Conservation (phyloP, 805 yeast genomes). For the Yamadazyma phyllophila region DNA sequence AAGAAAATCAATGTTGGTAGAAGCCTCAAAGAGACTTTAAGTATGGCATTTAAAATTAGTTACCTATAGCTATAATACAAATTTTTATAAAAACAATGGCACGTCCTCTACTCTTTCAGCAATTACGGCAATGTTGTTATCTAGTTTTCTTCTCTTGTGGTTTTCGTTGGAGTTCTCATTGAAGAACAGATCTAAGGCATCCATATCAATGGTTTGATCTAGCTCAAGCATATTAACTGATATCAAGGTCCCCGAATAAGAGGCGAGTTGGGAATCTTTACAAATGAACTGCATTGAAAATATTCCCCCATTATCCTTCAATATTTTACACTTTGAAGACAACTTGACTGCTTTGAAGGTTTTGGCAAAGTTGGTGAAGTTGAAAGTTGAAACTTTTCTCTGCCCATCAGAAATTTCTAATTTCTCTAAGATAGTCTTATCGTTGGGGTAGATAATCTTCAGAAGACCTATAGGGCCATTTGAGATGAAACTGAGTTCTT, state of each 20-base stretch:
- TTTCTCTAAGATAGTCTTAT: constrained; percentile 59
- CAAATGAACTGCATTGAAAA: constrained; percentile 39
- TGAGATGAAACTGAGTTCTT: constrained; percentile 57
- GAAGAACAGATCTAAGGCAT: constrained; percentile 8
- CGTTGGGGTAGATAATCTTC: constrained; percentile 64
- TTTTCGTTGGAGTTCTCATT: constrained; percentile 1
- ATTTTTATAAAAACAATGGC: constrained; percentile 14
- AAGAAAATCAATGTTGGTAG: constrained; percentile 28
- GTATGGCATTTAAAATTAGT: constrained; percentile 45
- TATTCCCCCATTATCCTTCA: constrained; percentile 35
- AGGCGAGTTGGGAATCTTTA: constrained; percentile 24
- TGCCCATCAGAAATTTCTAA: constrained; percentile 36
- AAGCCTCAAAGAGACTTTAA: constrained; percentile 33
- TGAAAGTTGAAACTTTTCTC: constrained; percentile 26
- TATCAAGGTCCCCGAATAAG: constrained; percentile 37
- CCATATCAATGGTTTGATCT: constrained; percentile 8
- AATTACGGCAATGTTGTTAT: not conserved
- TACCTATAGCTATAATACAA: constrained; percentile 24
- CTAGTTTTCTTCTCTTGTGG: constrained; percentile 5
- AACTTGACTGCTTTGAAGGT: constrained; percentile 36
- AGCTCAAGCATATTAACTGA: constrained; percentile 40
- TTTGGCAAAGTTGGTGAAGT: constrained; percentile 32
- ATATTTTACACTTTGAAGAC: constrained; percentile 38
- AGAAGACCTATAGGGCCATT: constrained; percentile 73
- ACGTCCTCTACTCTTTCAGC: constrained; percentile 8